These are phyloP conservation scores for Mycena galericulata DNA, from an alignment of 768 basidiomycete species.

Conservation along the genomic window DNA sequence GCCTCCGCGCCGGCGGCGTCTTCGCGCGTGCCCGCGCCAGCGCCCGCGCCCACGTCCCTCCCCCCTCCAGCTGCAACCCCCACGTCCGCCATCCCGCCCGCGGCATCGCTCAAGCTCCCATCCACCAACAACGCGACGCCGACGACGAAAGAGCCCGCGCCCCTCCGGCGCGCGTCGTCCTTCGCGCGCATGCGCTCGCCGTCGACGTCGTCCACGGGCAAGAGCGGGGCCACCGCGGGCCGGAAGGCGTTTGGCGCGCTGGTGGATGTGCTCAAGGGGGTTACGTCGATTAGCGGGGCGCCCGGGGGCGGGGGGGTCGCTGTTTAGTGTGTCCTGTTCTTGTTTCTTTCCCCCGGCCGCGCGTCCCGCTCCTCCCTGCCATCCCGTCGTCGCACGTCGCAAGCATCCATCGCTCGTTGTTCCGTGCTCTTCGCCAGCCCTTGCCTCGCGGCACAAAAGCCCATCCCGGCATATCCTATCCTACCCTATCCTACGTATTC, in stretches of 20 bases:
- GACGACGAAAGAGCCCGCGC: neutral
- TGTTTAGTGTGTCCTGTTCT: too few species aligned
- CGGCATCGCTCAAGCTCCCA: neutral
- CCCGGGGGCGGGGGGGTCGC: neutral
- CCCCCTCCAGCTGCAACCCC: neutral
- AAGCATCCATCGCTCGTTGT: neutral
- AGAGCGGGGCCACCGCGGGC: neutral
- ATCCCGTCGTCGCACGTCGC: neutral
- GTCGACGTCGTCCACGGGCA: constrained; percentile 25
- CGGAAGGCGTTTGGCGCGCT: constrained; percentile 31
- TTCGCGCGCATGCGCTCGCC: constrained; percentile 25
- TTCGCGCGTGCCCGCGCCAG: neutral
- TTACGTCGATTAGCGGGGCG: constrained; percentile 26
- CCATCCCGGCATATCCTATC: neutral
- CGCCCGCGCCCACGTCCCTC: neutral
- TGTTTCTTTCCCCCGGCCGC: too few species aligned
- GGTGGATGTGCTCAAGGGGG: constrained; percentile 35
- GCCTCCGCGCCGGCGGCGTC: constrained; percentile 19
- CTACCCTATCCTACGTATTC: neutral
- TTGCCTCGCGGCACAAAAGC: neutral
- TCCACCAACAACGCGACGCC: neutral
- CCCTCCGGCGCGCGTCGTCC: constrained; percentile 18
- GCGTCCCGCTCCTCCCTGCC: neutral
- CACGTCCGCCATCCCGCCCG: neutral
- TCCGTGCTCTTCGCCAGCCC: neutral